Evolutionary conservation across 1,284 basidiomycete species (phyloP).

Genomic region (Fomitopsis schrenkii): DNA sequence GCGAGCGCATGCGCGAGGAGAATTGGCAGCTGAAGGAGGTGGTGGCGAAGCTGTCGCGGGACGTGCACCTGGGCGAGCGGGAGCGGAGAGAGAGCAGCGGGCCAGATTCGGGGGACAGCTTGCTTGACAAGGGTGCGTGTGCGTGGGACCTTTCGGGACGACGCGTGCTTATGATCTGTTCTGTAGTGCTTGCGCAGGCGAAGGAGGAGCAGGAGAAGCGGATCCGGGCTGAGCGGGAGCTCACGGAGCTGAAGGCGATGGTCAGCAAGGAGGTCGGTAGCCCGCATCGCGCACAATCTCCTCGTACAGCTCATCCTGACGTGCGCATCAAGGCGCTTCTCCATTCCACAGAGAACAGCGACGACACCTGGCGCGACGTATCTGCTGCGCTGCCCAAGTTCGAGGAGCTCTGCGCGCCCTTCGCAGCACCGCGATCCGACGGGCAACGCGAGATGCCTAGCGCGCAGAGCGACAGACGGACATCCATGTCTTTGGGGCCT

Average conservation of each 20-base stretch:
- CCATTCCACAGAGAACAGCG: background rate
- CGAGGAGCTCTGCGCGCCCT: background rate
- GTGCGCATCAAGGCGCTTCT: background rate
- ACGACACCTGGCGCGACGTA: background rate
- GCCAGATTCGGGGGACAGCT: background rate
- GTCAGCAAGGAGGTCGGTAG: background rate
- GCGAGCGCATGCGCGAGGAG: background rate
- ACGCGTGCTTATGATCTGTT: background rate
- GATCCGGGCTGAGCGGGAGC: background rate
- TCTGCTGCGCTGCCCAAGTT: background rate
- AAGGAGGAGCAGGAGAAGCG: background rate
- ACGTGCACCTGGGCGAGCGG: background rate
- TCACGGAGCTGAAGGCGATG: background rate
- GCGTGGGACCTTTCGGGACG: background rate
- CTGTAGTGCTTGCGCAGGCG: background rate
- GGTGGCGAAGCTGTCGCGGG: slow-evolving; percentile 1
- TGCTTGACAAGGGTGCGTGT: background rate
- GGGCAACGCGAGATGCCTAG: background rate
- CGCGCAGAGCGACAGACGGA: background rate
- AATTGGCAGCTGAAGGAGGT: slow-evolving; percentile 3
- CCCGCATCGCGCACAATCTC: too few relatives aligned
- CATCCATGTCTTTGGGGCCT: background rate
- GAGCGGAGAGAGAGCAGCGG: background rate
- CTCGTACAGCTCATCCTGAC: background rate
- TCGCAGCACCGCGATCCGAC: background rate